phyloP scores from a whole-genome alignment of 2,329 filamentous ascomycete genomes.

The Nannizzia gypsea region DNA sequence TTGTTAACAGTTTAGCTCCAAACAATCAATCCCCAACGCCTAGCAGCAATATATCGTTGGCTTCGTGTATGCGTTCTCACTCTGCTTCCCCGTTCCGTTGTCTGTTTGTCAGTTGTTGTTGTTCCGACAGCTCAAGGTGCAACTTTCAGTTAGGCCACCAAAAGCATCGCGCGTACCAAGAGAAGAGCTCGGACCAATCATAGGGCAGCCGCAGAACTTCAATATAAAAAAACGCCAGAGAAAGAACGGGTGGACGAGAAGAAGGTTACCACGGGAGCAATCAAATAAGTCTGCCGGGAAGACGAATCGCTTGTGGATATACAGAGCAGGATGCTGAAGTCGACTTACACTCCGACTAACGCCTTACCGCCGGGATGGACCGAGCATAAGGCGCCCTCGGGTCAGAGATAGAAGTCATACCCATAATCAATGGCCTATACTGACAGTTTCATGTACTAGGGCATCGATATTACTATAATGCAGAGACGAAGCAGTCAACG shows the following conservation, averaged over 20 bases:
- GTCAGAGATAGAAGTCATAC: conserved; percentile 27
- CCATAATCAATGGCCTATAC: not conserved
- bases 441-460: conserved; percentile 35
- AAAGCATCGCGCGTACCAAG: conserved; percentile 14
- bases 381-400: conserved; percentile 79
- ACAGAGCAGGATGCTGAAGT: conserved; percentile 54
- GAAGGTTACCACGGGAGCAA: not conserved
- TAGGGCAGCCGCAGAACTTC: not conserved
- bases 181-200: conserved; percentile 14
- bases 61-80: not conserved
- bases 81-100: conserved; percentile 4
- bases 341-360: conserved; percentile 57
- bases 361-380: conserved; percentile 74
- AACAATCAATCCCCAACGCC: not conserved
- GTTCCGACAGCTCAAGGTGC: not conserved
- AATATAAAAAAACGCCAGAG: not conserved
- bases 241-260: not conserved
- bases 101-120: conserved; percentile 7
- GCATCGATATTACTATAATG: conserved; percentile 81
- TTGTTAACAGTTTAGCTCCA: not conserved
- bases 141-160: conserved; percentile 15
- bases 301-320: not conserved
- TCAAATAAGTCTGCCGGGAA: not conserved
- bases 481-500: conserved; percentile 70
- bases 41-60: not conserved